Evolutionary conservation across 768 basidiomycete genomes (phyloP).

Genomic region (Lactarius sanguifluus): DNA sequence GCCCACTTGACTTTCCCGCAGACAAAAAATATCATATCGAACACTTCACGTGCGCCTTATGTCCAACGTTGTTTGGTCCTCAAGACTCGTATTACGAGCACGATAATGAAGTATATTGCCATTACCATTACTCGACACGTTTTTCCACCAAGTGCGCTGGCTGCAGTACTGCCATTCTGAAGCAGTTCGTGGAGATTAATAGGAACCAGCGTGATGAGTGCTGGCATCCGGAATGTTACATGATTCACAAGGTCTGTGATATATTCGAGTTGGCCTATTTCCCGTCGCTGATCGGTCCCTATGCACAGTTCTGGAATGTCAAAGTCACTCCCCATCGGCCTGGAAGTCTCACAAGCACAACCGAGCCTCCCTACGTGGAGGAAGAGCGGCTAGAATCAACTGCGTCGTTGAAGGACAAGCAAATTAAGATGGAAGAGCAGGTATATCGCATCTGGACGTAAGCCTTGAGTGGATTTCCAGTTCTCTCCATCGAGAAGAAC

Average conservation of each 20-base stretch:
- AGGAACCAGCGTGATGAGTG: slow-evolving; percentile 97
- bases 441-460: slow-evolving; percentile 99
- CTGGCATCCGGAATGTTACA: slow-evolving; percentile 99
- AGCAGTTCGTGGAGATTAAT: slow-evolving; percentile 99
- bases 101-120: slow-evolving; percentile 93
- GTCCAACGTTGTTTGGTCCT: slow-evolving; percentile 93
- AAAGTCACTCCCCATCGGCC: slow-evolving; percentile 79
- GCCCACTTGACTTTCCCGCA: slow-evolving; percentile 37
- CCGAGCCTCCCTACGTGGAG: slow-evolving; percentile 59
- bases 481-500: not conserved
- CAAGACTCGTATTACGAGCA: slow-evolving; percentile 99
- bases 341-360: slow-evolving; percentile 45
- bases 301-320: slow-evolving; percentile 93
- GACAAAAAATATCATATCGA: slow-evolving; percentile 99
- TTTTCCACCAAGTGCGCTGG: slow-evolving; percentile 99
- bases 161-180: slow-evolving; percentile 94
- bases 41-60: slow-evolving; percentile 97
- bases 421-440: slow-evolving; percentile 92
- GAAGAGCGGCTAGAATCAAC: slow-evolving; percentile 84
- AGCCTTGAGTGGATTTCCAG: slow-evolving; percentile 37
- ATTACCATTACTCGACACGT: slow-evolving; percentile 98
- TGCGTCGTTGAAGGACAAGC: slow-evolving; percentile 79
- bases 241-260: slow-evolving; percentile 89
- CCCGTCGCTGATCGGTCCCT: slow-evolving; percentile 12
- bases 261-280: not conserved